These are phyloP conservation scores for Dendrobium huoshanense DNA, from an alignment of 106 monocot species.

Conservation along the genomic window DNA sequence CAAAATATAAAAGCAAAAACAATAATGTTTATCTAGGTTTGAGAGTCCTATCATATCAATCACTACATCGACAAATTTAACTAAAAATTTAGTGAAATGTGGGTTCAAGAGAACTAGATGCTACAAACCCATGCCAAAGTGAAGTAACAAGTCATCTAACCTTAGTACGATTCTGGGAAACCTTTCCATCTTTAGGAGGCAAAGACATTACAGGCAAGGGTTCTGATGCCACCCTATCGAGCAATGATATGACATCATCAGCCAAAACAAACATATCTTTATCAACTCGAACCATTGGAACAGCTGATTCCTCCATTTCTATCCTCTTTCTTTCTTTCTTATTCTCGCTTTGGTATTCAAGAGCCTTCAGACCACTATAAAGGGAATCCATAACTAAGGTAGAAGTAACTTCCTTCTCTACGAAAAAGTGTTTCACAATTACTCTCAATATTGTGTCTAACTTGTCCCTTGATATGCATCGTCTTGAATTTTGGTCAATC, in stretches of 20 bases:
- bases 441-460: constrained; percentile 66
- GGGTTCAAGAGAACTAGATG: not conserved
- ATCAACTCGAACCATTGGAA: constrained; percentile 61
- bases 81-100: not conserved
- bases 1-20: not conserved
- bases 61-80: not conserved
- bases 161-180: constrained; percentile 73
- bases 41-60: not conserved
- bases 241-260: constrained; percentile 73
- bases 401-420: constrained; percentile 97
- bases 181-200: constrained; percentile 79
- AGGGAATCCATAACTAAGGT: constrained; percentile 98
- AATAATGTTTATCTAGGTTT: not conserved
- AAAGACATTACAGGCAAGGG: constrained; percentile 52
- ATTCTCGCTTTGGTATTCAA: constrained; percentile 71
- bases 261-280: constrained; percentile 76
- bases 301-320: constrained; percentile 47
- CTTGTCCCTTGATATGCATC: constrained; percentile 71
- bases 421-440: constrained; percentile 82
- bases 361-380: constrained; percentile 78
- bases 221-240: constrained; percentile 63
- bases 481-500: constrained; percentile 42
- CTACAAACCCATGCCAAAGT: not conserved
- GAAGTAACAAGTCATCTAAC: constrained; percentile 22
- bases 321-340: constrained; percentile 31